These are phyloP conservation scores for Monosporascus ibericus DNA, from an alignment of 2,329 filamentous ascomycete genomes.

Conservation along the genomic window DNA sequence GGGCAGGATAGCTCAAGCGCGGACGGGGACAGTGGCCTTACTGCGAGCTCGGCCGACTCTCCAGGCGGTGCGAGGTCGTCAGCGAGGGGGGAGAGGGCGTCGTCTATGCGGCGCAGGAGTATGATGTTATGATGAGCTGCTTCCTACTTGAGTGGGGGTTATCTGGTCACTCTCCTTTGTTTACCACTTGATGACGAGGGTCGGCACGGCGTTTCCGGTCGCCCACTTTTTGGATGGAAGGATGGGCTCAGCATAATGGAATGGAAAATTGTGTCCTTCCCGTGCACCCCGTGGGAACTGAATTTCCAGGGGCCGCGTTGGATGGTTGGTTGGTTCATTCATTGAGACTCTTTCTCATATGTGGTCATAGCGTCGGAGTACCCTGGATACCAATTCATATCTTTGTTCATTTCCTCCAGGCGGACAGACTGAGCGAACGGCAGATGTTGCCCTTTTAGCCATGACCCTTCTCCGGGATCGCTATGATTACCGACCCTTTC, in stretches of 20 bases:
- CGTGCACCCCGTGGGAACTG: too few relatives aligned
- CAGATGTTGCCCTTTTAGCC: not conserved
- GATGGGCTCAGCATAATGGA: not conserved
- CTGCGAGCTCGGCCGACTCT: slow-evolving; percentile 19
- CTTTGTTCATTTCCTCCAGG: slow-evolving; percentile 1
- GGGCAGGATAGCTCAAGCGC: slow-evolving; percentile 10
- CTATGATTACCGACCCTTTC: not conserved
- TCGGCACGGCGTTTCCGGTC: not conserved
- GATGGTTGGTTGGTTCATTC: not conserved
- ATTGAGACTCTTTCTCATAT: slow-evolving; percentile 2
- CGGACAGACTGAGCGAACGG: not conserved
- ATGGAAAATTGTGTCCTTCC: not conserved
- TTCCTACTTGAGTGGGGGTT: not conserved
- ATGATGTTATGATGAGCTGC: slow-evolving; percentile 48
- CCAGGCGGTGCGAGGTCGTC: slow-evolving; percentile 12
- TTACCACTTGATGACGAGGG: not conserved
- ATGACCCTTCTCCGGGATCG: slow-evolving; percentile 1
- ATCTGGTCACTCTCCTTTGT: slow-evolving; percentile 2
- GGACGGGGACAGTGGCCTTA: slow-evolving; percentile 27
- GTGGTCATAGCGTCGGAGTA: slow-evolving; percentile 21
- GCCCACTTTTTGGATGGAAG: not conserved
- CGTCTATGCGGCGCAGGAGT: slow-evolving; percentile 43
- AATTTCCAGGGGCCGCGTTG: not conserved
- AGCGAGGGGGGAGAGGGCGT: slow-evolving; percentile 24
- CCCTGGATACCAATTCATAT: slow-evolving; percentile 14